These are phyloP conservation scores for Rheum nobile DNA, from an alignment of 148 eudicot species.

Conservation along the genomic window DNA sequence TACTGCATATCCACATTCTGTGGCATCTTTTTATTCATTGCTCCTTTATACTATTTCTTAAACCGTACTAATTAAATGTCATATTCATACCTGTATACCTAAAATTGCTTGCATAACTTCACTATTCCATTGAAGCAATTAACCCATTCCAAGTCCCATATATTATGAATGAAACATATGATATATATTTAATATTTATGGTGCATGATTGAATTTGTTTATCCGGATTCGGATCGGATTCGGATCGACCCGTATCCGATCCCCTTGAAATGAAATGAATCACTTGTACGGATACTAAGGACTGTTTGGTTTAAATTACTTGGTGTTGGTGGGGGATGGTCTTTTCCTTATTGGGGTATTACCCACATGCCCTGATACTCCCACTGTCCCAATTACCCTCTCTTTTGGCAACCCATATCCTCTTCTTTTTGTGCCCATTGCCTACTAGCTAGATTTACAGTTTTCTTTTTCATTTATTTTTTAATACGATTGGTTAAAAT, in stretches of 20 bases:
- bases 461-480: too few species aligned
- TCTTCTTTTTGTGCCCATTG: background rate
- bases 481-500: too few species aligned
- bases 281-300: background rate
- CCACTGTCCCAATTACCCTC: background rate
- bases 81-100: background rate
- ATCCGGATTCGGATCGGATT: background rate
- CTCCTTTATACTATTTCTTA: too few species aligned
- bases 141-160: background rate
- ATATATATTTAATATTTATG: too few species aligned
- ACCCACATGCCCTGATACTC: background rate
- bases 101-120: background rate
- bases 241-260: background rate
- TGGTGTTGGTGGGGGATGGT: too few species aligned
- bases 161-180: background rate
- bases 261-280: background rate
- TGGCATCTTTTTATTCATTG: background rate
- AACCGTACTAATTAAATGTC: background rate
- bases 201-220: background rate
- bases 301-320: background rate
- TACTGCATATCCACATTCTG: background rate
- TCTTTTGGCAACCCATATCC: background rate
- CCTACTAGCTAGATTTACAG: too few species aligned
- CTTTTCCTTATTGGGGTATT: background rate
- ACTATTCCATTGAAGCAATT: background rate